phyloP scores from a whole-genome alignment of 2,329 filamentous ascomycete species.

The Phialophora tarda region DNA sequence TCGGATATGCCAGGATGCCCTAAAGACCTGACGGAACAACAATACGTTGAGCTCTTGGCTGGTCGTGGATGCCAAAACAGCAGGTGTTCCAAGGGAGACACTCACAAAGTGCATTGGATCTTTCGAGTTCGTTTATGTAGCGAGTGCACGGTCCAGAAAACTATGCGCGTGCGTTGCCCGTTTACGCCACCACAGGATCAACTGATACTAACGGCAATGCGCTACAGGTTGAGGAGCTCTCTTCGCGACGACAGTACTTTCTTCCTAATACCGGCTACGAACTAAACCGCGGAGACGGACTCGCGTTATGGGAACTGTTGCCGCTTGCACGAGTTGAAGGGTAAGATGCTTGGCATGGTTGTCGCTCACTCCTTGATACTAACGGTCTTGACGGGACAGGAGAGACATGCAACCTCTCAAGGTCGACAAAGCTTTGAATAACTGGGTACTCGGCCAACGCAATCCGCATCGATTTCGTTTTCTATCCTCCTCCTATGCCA shows the following conservation, averaged over 20 bases:
- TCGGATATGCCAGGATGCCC: conserved; percentile 35
- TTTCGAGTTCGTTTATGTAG: conserved; percentile 37
- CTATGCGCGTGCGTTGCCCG: conserved; percentile 24
- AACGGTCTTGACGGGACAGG: conserved; percentile 6
- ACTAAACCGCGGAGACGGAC: not conserved
- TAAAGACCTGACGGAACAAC: conserved; percentile 33
- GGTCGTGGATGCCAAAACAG: conserved; percentile 38
- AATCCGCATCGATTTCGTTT: conserved; percentile 27
- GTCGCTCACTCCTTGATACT: conserved; percentile 4
- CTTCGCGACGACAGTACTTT: conserved; percentile 18
- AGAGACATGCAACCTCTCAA: conserved; percentile 24
- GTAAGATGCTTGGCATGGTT: conserved; percentile 17
- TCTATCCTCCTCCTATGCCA: conserved; percentile 29
- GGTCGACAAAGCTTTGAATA: conserved; percentile 19
- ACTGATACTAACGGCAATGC: conserved; percentile 1
- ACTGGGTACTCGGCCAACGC: conserved; percentile 16
- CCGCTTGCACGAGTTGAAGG: conserved; percentile 31
- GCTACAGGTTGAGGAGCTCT: conserved; percentile 30
- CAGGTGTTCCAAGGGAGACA: conserved; percentile 30
- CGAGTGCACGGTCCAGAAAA: conserved; percentile 34
- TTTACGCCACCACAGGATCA: not conserved
- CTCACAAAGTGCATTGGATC: conserved; percentile 36
- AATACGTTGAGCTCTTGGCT: conserved; percentile 38
- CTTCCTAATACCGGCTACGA: conserved; percentile 9
- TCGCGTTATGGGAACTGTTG: conserved; percentile 28